Evolutionary conservation across 2,329 filamentous ascomycete genomes (phyloP).

Genomic region (Aspergillus floridensis): DNA sequence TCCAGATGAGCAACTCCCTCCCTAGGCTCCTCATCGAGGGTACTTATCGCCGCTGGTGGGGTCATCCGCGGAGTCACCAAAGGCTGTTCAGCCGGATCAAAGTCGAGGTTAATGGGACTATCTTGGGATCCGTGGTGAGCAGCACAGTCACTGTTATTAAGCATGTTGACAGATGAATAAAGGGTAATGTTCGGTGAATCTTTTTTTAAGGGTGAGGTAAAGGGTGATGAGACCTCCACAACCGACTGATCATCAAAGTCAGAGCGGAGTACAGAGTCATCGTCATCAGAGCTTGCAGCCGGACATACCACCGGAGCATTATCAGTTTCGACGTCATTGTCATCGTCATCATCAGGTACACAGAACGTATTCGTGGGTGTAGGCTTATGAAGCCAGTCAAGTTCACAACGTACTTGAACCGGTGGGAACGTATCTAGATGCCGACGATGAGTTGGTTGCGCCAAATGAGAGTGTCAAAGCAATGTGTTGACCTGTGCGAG

Average conservation of each 20-base stretch:
- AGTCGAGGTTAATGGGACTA: slow-evolving; percentile 17
- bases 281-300: slow-evolving; percentile 9
- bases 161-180: background rate
- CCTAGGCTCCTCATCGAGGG: background rate
- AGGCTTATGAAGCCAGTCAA: slow-evolving; percentile 26
- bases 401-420: slow-evolving; percentile 30
- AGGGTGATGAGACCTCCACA: slow-evolving; percentile 22
- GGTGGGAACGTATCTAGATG: slow-evolving; percentile 32
- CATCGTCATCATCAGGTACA: slow-evolving; percentile 41
- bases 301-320: slow-evolving; percentile 2
- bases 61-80: slow-evolving; percentile 25
- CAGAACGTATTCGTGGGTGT: slow-evolving; percentile 39
- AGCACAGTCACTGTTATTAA: background rate
- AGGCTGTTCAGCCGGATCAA: slow-evolving; percentile 17
- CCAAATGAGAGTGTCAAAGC: background rate
- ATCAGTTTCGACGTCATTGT: slow-evolving; percentile 24
- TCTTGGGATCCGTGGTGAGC: slow-evolving; percentile 7
- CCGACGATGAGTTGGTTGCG: background rate
- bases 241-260: slow-evolving; percentile 21
- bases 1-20: slow-evolving; percentile 4
- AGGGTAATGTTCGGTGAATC: background rate
- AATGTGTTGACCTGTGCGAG: background rate
- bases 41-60: slow-evolving; percentile 12
- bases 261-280: slow-evolving; percentile 13
- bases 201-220: slow-evolving; percentile 23